Evolutionary conservation across 768 basidiomycete genomes (phyloP).

Genomic region (Tricholoma sp.): DNA sequence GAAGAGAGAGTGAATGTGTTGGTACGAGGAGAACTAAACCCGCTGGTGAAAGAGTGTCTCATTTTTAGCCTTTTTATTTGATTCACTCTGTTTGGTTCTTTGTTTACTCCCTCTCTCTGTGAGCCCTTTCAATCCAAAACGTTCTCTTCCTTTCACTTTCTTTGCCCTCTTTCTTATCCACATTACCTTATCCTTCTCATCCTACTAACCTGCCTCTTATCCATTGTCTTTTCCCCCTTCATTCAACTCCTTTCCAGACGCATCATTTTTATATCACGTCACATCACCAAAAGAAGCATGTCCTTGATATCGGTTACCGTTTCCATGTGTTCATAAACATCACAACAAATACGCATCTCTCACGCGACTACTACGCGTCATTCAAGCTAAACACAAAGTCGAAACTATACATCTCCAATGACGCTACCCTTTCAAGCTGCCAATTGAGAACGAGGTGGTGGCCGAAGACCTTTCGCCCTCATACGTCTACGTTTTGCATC

Average conservation of each 20-base stretch:
- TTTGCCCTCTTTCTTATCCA: no score
- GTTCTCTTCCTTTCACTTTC: slow-evolving; percentile 8
- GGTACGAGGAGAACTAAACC: slow-evolving; percentile 41
- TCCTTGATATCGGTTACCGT: slow-evolving; percentile 7
- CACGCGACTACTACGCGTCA: not conserved
- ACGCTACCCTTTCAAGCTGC: slow-evolving; percentile 2
- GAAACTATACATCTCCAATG: not conserved
- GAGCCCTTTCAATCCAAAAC: slow-evolving; percentile 10
- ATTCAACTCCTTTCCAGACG: slow-evolving; percentile 10
- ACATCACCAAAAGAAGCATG: slow-evolving; percentile 24
- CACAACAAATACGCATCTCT: not conserved
- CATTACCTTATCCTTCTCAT: no score
- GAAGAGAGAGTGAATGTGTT: slow-evolving; percentile 52
- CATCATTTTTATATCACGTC: slow-evolving; percentile 28
- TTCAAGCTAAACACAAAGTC: not conserved
- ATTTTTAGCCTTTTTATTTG: slow-evolving; percentile 42
- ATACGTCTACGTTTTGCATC: slow-evolving; percentile 71
- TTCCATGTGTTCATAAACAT: slow-evolving; percentile 8
- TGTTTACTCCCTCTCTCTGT: slow-evolving; percentile 36
- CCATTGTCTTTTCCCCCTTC: not conserved
- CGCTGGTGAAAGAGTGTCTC: slow-evolving; percentile 41
- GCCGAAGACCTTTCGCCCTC: slow-evolving; percentile 71
- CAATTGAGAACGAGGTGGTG: slow-evolving; percentile 46
- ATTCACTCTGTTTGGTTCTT: slow-evolving; percentile 34
- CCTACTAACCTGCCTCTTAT: not conserved